Evolutionary conservation across 495 filamentous ascomycete species (phyloP).

Genomic region (Parmelia sp.): DNA sequence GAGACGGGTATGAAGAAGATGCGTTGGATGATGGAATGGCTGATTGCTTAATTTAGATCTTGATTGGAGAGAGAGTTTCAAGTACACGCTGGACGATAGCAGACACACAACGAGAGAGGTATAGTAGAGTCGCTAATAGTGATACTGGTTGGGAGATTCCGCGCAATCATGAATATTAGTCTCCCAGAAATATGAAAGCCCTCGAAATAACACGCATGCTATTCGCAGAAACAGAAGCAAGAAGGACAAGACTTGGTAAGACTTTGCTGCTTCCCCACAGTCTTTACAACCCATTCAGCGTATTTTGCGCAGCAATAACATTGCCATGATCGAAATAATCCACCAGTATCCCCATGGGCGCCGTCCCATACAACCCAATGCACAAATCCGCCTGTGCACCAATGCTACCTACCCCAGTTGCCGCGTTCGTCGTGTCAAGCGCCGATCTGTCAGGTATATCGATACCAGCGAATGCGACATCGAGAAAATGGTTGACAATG

Average conservation of each 20-base stretch:
- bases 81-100: too few species aligned
- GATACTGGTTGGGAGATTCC: too few species aligned
- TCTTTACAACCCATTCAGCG: slow-evolving; percentile 49
- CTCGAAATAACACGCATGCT: neutral
- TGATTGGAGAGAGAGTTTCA: too few species aligned
- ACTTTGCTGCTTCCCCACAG: too few species aligned
- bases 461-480: slow-evolving; percentile 41
- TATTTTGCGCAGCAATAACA: slow-evolving; percentile 50
- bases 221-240: neutral
- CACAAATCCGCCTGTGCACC: slow-evolving; percentile 52
- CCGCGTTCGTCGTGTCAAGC: slow-evolving; percentile 52
- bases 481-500: slow-evolving; percentile 46
- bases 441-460: slow-evolving; percentile 49
- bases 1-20: too few species aligned
- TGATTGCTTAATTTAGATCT: too few species aligned
- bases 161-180: too few species aligned
- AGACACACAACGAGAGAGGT: too few species aligned
- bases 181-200: neutral
- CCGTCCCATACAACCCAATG: slow-evolving; percentile 44
- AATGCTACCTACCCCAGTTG: slow-evolving; percentile 47
- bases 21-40: too few species aligned
- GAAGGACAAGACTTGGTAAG: neutral
- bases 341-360: slow-evolving; percentile 56
- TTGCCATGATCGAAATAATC: slow-evolving; percentile 63
- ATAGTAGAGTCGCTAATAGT: neutral